Evolutionary conservation across 352 stramenopile genomes (phyloP).

Genomic region (Phytophthora melonis): DNA sequence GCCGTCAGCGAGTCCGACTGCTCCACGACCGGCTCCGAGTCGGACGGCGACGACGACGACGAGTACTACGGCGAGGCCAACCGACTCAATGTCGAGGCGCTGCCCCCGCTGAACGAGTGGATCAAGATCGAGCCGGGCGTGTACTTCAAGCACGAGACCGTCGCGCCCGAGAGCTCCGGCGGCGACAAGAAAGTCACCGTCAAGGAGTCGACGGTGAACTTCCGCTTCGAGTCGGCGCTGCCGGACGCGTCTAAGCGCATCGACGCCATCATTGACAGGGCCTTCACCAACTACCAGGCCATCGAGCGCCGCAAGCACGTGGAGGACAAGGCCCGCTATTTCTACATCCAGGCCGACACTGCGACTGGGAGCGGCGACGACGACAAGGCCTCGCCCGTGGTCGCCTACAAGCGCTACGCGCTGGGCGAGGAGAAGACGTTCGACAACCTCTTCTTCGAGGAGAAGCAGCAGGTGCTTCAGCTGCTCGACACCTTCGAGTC

Average conservation of each 20-base stretch:
- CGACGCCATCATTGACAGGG: slow-evolving; percentile 48
- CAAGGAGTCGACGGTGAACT: slow-evolving; percentile 40
- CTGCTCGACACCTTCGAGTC: slow-evolving; percentile 77
- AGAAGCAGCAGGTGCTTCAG: slow-evolving; percentile 76
- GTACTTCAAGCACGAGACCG: slow-evolving; percentile 59
- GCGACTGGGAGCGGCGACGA: slow-evolving; percentile 16
- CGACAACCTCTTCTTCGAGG: slow-evolving; percentile 85
- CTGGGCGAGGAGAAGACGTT: slow-evolving; percentile 90
- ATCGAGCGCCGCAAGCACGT: slow-evolving; percentile 45
- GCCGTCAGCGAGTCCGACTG: slow-evolving; percentile 19
- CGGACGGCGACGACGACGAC: slow-evolving; percentile 31
- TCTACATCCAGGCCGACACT: slow-evolving; percentile 46
- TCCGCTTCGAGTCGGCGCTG: slow-evolving; percentile 37
- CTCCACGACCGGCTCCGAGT: slow-evolving; percentile 33
- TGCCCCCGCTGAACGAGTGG: slow-evolving; percentile 54
- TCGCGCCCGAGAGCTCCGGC: slow-evolving; percentile 30
- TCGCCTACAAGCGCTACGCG: slow-evolving; percentile 74
- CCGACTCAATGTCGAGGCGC: slow-evolving; percentile 48
- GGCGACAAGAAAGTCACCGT: slow-evolving; percentile 34
- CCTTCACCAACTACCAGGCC: slow-evolving; percentile 51
- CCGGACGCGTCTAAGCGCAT: slow-evolving; percentile 49
- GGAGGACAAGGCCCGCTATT: slow-evolving; percentile 57
- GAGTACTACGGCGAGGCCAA: slow-evolving; percentile 44
- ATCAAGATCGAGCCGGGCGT: slow-evolving; percentile 53
- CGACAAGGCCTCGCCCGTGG: slow-evolving; percentile 8